Evolutionary conservation across 164 flowering plant genomes (phyloP).

Genomic region (Annona cherimola): DNA sequence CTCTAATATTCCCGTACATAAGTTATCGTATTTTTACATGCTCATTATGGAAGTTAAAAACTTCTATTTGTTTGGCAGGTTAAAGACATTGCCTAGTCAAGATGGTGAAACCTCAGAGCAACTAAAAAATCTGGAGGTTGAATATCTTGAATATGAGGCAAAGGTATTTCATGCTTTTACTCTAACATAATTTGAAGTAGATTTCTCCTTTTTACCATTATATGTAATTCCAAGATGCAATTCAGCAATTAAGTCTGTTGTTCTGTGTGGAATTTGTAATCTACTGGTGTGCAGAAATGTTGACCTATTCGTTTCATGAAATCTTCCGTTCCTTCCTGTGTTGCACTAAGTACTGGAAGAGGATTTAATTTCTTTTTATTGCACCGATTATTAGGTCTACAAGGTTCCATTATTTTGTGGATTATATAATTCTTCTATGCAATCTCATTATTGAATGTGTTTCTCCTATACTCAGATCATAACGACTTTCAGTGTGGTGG

Average conservation of each 20-base stretch:
- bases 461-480: conserved; percentile 49
- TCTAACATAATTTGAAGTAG: neutral
- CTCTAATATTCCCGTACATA: neutral
- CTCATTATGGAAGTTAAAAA: neutral
- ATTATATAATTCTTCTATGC: neutral
- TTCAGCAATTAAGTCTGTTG: neutral
- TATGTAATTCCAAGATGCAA: neutral
- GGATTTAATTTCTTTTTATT: too few relatives aligned
- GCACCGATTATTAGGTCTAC: neutral
- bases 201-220: neutral
- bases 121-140: conserved; percentile 74
- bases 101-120: conserved; percentile 51
- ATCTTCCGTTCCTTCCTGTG: neutral
- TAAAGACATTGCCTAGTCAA: conserved; percentile 23
- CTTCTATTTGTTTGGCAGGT: conserved; percentile 28
- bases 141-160: conserved; percentile 69
- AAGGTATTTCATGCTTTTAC: conserved; percentile 43
- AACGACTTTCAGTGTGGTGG: conserved; percentile 89
- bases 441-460: neutral
- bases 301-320: neutral
- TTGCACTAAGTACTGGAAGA: neutral
- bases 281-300: neutral
- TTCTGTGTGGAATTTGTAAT: too few relatives aligned
- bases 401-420: neutral
- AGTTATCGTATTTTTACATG: neutral